Conservation (phyloP, 768 basidiomycete species). For the Coprinopsis cinerea region DNA sequence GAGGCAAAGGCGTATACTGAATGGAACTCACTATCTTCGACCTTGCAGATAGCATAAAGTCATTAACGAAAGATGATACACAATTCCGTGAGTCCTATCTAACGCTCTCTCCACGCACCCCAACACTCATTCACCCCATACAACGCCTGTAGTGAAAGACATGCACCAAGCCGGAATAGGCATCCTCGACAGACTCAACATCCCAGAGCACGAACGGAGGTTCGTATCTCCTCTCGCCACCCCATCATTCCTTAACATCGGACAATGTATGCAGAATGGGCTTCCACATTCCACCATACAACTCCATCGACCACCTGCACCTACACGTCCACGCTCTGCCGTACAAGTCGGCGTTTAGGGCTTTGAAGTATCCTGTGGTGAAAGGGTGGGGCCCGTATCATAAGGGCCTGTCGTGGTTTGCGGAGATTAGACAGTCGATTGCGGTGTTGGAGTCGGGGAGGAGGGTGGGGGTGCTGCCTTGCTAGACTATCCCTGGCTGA, state of each 20-base stretch:
- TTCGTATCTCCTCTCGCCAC: slow-evolving; percentile 18
- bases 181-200: slow-evolving; percentile 42
- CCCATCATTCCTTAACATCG: slow-evolving; percentile 6
- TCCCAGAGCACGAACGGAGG: slow-evolving; percentile 42
- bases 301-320: slow-evolving; percentile 67
- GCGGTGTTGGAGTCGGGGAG: slow-evolving; percentile 52
- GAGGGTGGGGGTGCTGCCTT: slow-evolving; percentile 45
- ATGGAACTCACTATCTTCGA: too few species aligned
- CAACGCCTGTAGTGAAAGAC: slow-evolving; percentile 26
- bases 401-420: slow-evolving; percentile 67
- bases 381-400: slow-evolving; percentile 31
- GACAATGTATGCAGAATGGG: slow-evolving; percentile 49
- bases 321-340: slow-evolving; percentile 69
- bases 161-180: slow-evolving; percentile 40
- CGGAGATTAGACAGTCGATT: slow-evolving; percentile 53
- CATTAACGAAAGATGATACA: slow-evolving; percentile 38
- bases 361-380: slow-evolving; percentile 45
- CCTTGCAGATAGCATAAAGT: slow-evolving; percentile 48
- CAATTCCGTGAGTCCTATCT: slow-evolving; percentile 36
- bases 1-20: neutral
- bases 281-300: slow-evolving; percentile 79
- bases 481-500: slow-evolving; percentile 20
- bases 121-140: neutral
- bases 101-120: neutral
- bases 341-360: slow-evolving; percentile 36